These are phyloP conservation scores for Graphium sp. DNA, from an alignment of 2,329 filamentous ascomycete genomes.

Conservation along the genomic window DNA sequence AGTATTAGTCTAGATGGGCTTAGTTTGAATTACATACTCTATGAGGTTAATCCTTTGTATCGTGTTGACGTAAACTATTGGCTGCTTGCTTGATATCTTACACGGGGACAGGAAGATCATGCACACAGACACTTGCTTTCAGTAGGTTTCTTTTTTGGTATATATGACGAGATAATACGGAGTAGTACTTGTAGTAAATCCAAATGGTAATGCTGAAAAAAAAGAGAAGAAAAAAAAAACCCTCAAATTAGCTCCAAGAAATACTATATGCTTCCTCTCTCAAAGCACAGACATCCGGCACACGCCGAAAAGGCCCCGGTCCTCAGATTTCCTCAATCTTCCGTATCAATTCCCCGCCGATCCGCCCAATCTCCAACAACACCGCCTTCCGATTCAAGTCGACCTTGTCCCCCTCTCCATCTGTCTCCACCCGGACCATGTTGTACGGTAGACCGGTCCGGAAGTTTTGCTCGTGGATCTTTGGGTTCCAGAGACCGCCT, in stretches of 20 bases:
- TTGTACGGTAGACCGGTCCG: conserved; percentile 53
- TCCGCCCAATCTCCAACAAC: conserved; percentile 53
- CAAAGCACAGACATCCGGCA: neutral
- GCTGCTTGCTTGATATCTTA: neutral
- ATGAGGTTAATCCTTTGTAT: neutral
- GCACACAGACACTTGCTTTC: too few species aligned
- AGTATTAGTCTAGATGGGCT: too few species aligned
- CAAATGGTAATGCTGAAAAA: neutral
- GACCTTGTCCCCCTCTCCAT: conserved; percentile 28
- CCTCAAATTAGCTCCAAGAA: neutral
- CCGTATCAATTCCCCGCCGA: conserved; percentile 51
- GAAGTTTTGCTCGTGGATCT: conserved; percentile 39
- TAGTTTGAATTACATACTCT: too few species aligned
- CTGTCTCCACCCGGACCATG: conserved; percentile 19
- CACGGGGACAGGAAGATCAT: neutral
- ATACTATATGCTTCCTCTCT: neutral
- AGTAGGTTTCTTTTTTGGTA: too few species aligned
- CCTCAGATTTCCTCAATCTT: conserved; percentile 31
- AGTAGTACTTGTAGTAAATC: too few species aligned
- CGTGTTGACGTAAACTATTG: neutral
- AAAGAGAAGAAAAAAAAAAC: neutral
- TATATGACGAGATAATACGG: too few species aligned
- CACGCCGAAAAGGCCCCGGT: neutral
- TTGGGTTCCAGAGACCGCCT: conserved; percentile 41
- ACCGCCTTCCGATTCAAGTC: conserved; percentile 52